Evolutionary conservation across 1,284 basidiomycete species (phyloP), one percentile per base, ranked within the genome.

Genomic region (Chiua sp.): DNA sequence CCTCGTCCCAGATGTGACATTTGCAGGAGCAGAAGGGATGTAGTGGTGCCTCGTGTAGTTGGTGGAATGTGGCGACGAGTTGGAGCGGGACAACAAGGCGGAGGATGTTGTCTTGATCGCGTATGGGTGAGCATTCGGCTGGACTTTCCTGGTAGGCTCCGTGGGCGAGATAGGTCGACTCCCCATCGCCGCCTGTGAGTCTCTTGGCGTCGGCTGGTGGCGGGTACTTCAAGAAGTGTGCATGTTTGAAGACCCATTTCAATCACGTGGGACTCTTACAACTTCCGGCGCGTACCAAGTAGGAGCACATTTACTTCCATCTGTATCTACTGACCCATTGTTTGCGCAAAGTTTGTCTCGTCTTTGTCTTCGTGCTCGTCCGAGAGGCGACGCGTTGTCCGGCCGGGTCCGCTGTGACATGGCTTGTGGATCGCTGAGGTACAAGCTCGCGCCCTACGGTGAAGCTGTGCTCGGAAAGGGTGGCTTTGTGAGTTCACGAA

Each of bases 41-140:
- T 79, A 75, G 39, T 73, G 66, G 47, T 77, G 73, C 46, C 62
- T 65, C 33, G 59, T 54, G 47, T 67, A 53, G 22, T 64, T 62
- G 26, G 67, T 52, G 33, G 71, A 52, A 46, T 76, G 71, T 15
- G 73, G 69, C 6, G 75, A 71, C 13, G 71, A 70, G 54, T 65
- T 79, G 16, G 76, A 78, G 26, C 78, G 69, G 23, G 78, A 77
- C 46, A 79, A 59, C 30, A 78, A 44, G 8, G 66, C 78, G 16
- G 77, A 74, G 8, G 77, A 77, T 0, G 78, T 79, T 7, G 76
- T 79, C 61, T 75, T 78, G 49, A 78, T 67, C 18, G 75, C 69
- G 57, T 78, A 79, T 4, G 76, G 76, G 59, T 79, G 78, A 7
- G 73, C 65, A 30, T 77, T 75, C 12, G 68, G 66, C 39, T 56